Percentiles rank a stretch among this genome's conserved stretches.
These are phyloP conservation scores for Coniferiporia weirii DNA, from an alignment of 1,284 basidiomycete species.

Conservation along the genomic window DNA sequence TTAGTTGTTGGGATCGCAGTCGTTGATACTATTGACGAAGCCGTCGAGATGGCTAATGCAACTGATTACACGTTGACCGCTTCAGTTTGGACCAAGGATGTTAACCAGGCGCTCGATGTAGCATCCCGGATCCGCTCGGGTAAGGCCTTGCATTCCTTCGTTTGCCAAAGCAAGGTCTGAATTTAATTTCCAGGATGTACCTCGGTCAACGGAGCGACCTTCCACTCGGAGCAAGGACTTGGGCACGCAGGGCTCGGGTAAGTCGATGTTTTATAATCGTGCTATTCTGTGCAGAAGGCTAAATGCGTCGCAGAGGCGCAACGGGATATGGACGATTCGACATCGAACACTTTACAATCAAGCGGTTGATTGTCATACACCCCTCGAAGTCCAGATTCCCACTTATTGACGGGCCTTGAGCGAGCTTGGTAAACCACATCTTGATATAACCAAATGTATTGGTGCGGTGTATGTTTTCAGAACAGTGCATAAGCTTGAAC, in stretches of 20 bases:
- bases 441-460: neutral
- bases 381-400: conserved; percentile 27
- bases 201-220: conserved; percentile 35
- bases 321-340: conserved; percentile 52
- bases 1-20: conserved; percentile 44
- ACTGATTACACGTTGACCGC: conserved; percentile 51
- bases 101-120: conserved; percentile 42
- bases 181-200: conserved; percentile 31
- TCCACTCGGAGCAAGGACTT: conserved; percentile 24
- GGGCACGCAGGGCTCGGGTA: conserved; percentile 29
- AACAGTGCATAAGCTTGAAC: neutral
- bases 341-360: conserved; percentile 46
- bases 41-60: conserved; percentile 48
- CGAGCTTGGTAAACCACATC: too few species aligned
- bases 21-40: conserved; percentile 47
- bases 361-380: conserved; percentile 37
- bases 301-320: conserved; percentile 33
- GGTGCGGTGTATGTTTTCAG: neutral
- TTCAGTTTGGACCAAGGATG: conserved; percentile 49
- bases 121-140: conserved; percentile 45
- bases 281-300: neutral
- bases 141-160: conserved; percentile 21
- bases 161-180: neutral
- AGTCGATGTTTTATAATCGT: conserved; percentile 15
- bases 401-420: conserved; percentile 10